phyloP scores from a whole-genome alignment of 768 basidiomycete species.

The Russula sp. region DNA sequence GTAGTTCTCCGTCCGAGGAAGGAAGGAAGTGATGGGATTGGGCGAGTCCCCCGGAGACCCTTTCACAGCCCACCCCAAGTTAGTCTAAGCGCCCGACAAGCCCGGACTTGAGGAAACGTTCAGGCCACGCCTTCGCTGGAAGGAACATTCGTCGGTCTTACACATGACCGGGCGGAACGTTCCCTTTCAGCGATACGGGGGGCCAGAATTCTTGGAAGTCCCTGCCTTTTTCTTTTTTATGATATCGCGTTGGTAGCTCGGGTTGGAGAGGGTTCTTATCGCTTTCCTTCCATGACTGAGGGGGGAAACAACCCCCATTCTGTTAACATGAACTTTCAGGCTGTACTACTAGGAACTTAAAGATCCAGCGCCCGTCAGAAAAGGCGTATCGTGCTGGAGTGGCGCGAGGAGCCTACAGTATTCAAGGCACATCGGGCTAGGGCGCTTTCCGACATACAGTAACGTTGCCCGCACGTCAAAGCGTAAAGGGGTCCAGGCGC shows the following conservation, averaged over 20 bases:
- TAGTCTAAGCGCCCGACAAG: slow-evolving; percentile 7
- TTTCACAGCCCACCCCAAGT: background rate
- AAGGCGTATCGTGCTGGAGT: background rate
- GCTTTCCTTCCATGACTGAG: background rate
- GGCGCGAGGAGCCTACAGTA: background rate
- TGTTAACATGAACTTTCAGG: background rate
- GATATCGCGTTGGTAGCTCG: background rate
- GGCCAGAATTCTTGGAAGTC: slow-evolving; percentile 10
- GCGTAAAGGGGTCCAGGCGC: slow-evolving; percentile 9
- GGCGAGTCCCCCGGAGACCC: slow-evolving; percentile 1
- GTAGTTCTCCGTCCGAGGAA: background rate
- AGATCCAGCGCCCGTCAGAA: background rate
- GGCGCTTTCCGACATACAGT: background rate
- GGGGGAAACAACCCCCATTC: background rate
- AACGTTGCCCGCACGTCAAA: slow-evolving; percentile 8
- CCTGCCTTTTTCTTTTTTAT: background rate
- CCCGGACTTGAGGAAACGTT: slow-evolving; percentile 10
- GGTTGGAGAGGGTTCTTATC: background rate
- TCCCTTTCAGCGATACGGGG: background rate
- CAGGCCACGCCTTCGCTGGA: background rate
- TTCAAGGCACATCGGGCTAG: background rate
- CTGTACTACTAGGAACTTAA: background rate
- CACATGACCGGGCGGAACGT: slow-evolving; percentile 14
- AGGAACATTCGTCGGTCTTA: slow-evolving; percentile 14
- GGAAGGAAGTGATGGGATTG: background rate